A percentile compares a stretch with the other conserved stretches of the same genome.
Evolutionary conservation across 2,329 filamentous ascomycete species (phyloP).

Genomic region (Aspergillus niger): DNA sequence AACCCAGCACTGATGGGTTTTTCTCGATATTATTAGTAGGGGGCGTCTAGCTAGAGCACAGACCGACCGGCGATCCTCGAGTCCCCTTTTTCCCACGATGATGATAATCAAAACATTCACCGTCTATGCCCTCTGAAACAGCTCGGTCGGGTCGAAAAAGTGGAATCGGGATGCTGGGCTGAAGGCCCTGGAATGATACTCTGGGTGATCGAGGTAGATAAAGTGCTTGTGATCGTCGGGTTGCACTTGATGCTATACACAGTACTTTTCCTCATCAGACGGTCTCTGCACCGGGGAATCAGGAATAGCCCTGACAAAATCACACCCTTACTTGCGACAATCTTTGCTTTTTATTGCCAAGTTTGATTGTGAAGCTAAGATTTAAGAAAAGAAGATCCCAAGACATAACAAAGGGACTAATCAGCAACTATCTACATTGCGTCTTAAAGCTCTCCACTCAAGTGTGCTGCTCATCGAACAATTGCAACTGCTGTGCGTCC

Average conservation of each 20-base stretch:
- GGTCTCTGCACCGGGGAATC: neutral
- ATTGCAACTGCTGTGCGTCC: no score
- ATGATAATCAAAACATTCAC: constrained; percentile 6
- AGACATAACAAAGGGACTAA: neutral
- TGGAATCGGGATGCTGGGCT: neutral
- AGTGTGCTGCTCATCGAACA: neutral
- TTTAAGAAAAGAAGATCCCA: neutral
- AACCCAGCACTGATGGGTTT: neutral
- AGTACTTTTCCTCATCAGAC: neutral
- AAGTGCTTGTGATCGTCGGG: neutral
- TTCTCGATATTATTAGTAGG: constrained; percentile 15
- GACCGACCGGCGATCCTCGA: constrained; percentile 23
- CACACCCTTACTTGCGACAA: neutral
- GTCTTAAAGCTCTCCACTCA: neutral
- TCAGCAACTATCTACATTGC: neutral
- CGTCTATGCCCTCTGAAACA: constrained; percentile 5
- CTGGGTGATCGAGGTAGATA: neutral
- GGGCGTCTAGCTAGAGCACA: constrained; percentile 16
- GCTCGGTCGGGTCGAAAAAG: neutral
- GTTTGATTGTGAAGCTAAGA: neutral
- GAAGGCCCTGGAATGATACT: neutral
- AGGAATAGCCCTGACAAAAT: neutral
- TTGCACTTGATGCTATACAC: neutral
- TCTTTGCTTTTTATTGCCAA: neutral
- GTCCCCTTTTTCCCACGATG: constrained; percentile 18